A percentile compares a stretch with the other conserved stretches of the same genome.
Conservation (phyloP, 257 asterid species). For the Hygrophila difformis region DNA sequence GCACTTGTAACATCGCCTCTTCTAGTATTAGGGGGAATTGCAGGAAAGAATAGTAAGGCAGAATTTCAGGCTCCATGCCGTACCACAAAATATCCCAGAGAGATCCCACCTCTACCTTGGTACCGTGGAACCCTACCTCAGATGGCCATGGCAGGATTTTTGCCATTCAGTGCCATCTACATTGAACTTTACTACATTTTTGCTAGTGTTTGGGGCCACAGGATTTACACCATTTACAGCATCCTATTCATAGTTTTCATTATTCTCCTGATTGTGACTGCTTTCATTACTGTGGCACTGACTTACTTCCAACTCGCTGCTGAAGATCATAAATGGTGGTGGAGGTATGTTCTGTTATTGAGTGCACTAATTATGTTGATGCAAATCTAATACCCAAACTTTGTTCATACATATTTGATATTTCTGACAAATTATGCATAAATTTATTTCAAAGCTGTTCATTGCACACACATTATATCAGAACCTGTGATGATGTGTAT, state of each 20-base stretch:
- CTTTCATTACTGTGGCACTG: constrained; percentile 48
- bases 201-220: too few species aligned
- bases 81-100: constrained; percentile 47
- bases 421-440: too few species aligned
- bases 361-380: too few species aligned
- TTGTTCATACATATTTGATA: too few species aligned
- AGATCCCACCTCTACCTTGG: constrained; percentile 49
- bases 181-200: too few species aligned
- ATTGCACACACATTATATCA: too few species aligned
- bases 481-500: too few species aligned
- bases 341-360: constrained; percentile 54
- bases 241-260: constrained; percentile 45
- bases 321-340: constrained; percentile 68
- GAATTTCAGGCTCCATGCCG: constrained; percentile 57
- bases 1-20: constrained; percentile 50
- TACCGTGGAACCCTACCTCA: constrained; percentile 49
- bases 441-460: too few species aligned
- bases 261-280: constrained; percentile 44
- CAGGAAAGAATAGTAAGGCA: constrained; percentile 48
- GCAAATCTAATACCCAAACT: neutral
- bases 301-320: constrained; percentile 63
- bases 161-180: constrained; percentile 66
- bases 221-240: constrained; percentile 55
- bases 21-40: constrained; percentile 45
- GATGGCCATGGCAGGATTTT: constrained; percentile 65